Evolutionary conservation across 306 rosid genomes (phyloP).

Genomic region (Corylus heterophylla): DNA sequence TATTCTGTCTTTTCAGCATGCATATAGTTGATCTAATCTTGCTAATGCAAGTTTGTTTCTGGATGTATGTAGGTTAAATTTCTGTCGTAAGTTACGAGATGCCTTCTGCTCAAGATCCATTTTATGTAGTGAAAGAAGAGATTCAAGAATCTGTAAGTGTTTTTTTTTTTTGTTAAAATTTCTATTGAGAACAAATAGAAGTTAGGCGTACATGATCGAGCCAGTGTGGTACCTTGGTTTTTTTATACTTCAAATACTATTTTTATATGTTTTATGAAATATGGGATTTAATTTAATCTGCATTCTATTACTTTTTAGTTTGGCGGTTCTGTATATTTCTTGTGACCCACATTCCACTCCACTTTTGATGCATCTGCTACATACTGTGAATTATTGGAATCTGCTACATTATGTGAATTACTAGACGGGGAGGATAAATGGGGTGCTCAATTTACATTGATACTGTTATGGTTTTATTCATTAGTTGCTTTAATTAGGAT

Average conservation of each 20-base stretch:
- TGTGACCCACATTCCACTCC: neutral
- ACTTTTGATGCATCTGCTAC: neutral
- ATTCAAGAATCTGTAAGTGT: conserved; percentile 96
- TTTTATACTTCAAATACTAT: neutral
- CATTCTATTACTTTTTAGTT: neutral
- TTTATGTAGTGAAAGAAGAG: conserved; percentile 95
- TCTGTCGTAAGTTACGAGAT: conserved; percentile 36
- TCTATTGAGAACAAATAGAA: too few species aligned
- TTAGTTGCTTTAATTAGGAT: neutral
- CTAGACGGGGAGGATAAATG: neutral
- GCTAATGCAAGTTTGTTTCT: conserved; percentile 18
- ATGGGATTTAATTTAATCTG: neutral
- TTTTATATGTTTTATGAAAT: neutral
- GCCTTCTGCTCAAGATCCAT: conserved; percentile 98
- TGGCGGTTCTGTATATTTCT: neutral
- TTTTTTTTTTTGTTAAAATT: neutral
- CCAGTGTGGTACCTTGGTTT: neutral
- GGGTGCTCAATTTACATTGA: neutral
- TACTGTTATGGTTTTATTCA: neutral
- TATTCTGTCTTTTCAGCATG: neutral
- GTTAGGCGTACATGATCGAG: neutral
- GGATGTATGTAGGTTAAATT: conserved; percentile 8
- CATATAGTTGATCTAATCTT: neutral
- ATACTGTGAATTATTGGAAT: neutral
- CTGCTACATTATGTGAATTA: too few species aligned